Conservation (phyloP, 1,284 basidiomycete species). For the Sporisorium reilianum region DNA sequence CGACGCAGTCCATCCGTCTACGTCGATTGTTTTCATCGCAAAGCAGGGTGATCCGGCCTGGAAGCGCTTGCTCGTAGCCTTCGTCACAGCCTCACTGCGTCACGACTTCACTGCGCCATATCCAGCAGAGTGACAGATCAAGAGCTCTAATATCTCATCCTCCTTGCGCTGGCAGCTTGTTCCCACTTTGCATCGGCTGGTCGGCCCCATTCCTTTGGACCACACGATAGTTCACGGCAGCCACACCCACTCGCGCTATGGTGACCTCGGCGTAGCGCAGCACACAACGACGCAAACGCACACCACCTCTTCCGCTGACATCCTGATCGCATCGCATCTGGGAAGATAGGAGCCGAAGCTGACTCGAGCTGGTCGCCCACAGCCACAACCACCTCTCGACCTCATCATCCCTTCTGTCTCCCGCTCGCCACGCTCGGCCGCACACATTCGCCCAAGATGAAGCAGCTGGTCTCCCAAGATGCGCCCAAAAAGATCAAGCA, state of each 20-base stretch:
- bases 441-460: constrained; percentile 53
- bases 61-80: too few species aligned
- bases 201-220: background rate
- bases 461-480: constrained; percentile 67
- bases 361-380: background rate
- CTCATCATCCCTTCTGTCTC: background rate
- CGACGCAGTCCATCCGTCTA: background rate
- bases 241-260: background rate
- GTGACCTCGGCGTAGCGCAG: background rate
- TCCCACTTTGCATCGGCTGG: background rate
- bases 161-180: background rate
- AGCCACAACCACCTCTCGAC: background rate
- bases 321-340: too few species aligned
- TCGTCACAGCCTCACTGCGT: background rate
- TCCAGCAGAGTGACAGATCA: too few species aligned
- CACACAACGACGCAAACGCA: background rate
- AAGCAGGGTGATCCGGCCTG: background rate
- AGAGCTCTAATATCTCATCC: background rate
- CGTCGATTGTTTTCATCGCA: background rate
- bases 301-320: too few species aligned
- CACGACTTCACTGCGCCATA: too few species aligned
- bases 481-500: constrained; percentile 69
- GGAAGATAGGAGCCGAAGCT: background rate
- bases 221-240: background rate
- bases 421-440: constrained; percentile 22